phyloP scores from a whole-genome alignment of 495 filamentous ascomycete species.

The Bacidia gigantensis region DNA sequence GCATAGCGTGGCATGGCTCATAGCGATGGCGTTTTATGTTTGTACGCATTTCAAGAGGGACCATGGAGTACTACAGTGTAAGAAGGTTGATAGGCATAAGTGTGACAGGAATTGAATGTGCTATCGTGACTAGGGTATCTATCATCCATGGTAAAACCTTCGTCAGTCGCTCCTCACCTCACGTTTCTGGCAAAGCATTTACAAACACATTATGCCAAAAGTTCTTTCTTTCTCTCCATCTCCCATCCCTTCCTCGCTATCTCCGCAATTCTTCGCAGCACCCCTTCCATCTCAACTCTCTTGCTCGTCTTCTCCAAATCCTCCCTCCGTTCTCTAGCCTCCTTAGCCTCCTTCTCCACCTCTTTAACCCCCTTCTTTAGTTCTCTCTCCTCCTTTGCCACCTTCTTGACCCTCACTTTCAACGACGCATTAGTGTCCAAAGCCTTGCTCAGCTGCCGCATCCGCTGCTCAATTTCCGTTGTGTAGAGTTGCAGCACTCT shows the following conservation, averaged over 20 bases:
- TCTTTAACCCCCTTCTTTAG: conserved; percentile 7
- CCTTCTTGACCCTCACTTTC: background rate
- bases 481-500: conserved; percentile 55
- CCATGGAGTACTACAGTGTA: too few relatives aligned
- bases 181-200: background rate
- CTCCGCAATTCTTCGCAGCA: conserved; percentile 7
- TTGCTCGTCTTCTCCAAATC: conserved; percentile 6
- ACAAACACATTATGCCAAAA: background rate
- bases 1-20: background rate
- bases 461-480: conserved; percentile 47
- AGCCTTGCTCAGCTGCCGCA: conserved; percentile 7
- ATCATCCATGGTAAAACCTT: background rate
- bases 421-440: conserved; percentile 6
- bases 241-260: conserved; percentile 13
- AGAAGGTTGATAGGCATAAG: background rate
- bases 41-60: too few relatives aligned
- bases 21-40: background rate
- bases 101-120: background rate
- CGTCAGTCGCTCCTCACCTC: background rate
- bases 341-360: conserved; percentile 8
- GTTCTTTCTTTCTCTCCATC: conserved; percentile 4
- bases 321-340: conserved; percentile 4
- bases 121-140: background rate
- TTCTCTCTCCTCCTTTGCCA: conserved; percentile 7
- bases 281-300: conserved; percentile 11